phyloP scores from a whole-genome alignment of 306 rosid genomes.

The Glycine tomentella region DNA sequence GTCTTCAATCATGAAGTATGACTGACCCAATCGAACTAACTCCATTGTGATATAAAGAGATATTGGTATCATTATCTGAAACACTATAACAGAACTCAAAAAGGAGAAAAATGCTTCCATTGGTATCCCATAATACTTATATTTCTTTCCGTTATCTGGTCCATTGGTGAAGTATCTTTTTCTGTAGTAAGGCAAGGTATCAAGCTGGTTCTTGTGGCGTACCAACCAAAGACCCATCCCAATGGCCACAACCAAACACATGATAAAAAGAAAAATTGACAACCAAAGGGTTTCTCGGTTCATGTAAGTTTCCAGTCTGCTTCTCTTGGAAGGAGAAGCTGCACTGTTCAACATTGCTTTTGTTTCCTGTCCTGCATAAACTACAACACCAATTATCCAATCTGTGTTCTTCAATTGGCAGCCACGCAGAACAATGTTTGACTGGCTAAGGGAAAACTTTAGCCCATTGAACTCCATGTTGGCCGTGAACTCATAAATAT shows the following conservation, averaged over 20 bases:
- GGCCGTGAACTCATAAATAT: constrained; percentile 91
- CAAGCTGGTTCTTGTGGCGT: constrained; percentile 74
- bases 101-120: constrained; percentile 93
- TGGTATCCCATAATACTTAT: constrained; percentile 83
- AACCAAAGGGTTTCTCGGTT: constrained; percentile 92
- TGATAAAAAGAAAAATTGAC: constrained; percentile 79
- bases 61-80: constrained; percentile 99
- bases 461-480: constrained; percentile 81
- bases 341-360: constrained; percentile 99
- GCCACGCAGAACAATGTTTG: constrained; percentile 94
- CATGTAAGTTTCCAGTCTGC: constrained; percentile 89
- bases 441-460: constrained; percentile 82
- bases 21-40: constrained; percentile 96
- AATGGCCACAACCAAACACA: constrained; percentile 91
- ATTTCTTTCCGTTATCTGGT: constrained; percentile 57
- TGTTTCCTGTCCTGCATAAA: constrained; percentile 98
- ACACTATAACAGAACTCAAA: constrained; percentile 92
- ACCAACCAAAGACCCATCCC: constrained; percentile 87
- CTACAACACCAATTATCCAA: constrained; percentile 96
- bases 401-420: constrained; percentile 97
- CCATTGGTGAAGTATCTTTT: constrained; percentile 61
- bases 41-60: constrained; percentile 98
- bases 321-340: constrained; percentile 91
- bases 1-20: constrained; percentile 97
- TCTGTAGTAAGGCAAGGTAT: constrained; percentile 89